These are phyloP conservation scores for Catharanthus roseus DNA, from an alignment of 257 asterid genomes.

Conservation along the genomic window DNA sequence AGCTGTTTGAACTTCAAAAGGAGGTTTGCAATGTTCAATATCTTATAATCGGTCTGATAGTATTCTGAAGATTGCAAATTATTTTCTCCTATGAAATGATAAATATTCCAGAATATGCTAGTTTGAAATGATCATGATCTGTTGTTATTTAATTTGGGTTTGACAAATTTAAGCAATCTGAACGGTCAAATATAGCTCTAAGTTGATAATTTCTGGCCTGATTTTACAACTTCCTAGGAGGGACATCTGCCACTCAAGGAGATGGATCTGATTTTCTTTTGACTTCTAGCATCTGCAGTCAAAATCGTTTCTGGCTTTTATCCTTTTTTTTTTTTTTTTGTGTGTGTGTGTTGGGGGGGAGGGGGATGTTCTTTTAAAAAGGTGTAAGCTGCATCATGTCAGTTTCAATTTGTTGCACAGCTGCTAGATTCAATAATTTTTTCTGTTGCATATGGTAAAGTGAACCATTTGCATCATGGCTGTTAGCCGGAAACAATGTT, in stretches of 20 bases:
- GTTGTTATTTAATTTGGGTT: neutral
- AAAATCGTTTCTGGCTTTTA: neutral
- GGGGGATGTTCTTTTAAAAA: neutral
- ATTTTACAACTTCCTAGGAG: neutral
- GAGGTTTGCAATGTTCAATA: conserved; percentile 36
- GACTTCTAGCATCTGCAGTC: neutral
- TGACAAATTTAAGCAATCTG: neutral
- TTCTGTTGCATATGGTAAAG: neutral
- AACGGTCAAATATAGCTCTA: neutral
- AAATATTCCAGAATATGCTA: neutral
- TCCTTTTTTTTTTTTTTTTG: neutral
- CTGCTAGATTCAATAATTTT: neutral
- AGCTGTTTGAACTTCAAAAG: conserved; percentile 61
- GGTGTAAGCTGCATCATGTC: neutral
- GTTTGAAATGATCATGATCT: neutral
- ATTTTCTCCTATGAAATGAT: conserved; percentile 6
- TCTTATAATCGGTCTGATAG: neutral
- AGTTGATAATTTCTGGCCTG: neutral
- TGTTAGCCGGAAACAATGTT: neutral
- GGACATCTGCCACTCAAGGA: neutral
- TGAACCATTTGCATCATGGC: neutral
- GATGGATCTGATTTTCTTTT: neutral
- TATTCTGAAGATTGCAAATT: neutral
- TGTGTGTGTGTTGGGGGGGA: no score
- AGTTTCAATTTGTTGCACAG: neutral